phyloP scores from a whole-genome alignment of 805 yeast genomes.

The Cyberlindnera xishuangbannaensis region DNA sequence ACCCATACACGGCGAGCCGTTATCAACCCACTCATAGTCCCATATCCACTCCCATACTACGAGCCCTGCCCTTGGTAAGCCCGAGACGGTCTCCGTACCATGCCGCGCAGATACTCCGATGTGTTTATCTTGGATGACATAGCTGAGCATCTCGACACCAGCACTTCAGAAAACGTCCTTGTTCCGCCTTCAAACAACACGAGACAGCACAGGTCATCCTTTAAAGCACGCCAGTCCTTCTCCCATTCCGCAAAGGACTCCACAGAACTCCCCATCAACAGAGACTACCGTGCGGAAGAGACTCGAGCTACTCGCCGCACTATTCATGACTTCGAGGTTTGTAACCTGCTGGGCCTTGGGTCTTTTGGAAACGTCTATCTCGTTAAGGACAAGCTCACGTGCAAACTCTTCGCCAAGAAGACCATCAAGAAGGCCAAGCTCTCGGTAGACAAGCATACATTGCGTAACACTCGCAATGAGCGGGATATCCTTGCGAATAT shows the following conservation, averaged over 20 bases:
- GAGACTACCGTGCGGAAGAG: conserved; percentile 9
- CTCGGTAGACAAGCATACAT: conserved; percentile 43
- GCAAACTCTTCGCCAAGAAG: conserved; percentile 76
- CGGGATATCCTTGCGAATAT: conserved; percentile 65
- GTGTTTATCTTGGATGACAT: too few relatives aligned
- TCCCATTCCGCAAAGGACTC: conserved; percentile 13
- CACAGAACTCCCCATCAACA: conserved; percentile 7
- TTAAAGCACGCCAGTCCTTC: conserved; percentile 18
- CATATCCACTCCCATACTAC: too few relatives aligned
- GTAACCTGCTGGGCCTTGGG: conserved; percentile 76
- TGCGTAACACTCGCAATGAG: conserved; percentile 75
- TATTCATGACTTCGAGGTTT: conserved; percentile 72
- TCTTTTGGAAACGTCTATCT: conserved; percentile 84
- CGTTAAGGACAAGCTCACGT: conserved; percentile 57
- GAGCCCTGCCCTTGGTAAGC: too few relatives aligned
- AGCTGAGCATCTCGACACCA: too few relatives aligned
- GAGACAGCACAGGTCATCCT: too few relatives aligned
- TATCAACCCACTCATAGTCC: too few relatives aligned
- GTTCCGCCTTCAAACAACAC: too few relatives aligned
- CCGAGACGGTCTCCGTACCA: too few relatives aligned
- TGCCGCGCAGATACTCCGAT: too few relatives aligned
- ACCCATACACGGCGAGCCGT: too few relatives aligned
- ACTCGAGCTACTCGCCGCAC: conserved; percentile 15
- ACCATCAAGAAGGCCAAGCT: conserved; percentile 79
- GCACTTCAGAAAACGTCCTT: too few relatives aligned